Base-by-base conservation (phyloP, 495 filamentous ascomycete species). In the Hapsidospora chrysogenum region DNA sequence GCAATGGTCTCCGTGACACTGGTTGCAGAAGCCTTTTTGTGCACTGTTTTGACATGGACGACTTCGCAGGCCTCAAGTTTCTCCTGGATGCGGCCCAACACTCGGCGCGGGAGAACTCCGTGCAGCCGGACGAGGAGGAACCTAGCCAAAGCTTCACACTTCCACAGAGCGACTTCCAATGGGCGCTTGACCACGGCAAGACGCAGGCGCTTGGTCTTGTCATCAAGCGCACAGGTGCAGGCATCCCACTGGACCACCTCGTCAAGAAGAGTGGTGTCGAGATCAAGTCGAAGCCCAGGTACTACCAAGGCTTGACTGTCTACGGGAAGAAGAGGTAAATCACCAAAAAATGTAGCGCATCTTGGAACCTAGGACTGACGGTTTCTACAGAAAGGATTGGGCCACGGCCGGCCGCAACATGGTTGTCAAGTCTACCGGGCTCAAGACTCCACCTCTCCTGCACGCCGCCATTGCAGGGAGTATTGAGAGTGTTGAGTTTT, bases 291-390 rank as follows among this genome's bases (percentile, higher is more conserved):
- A 76, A 77, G 46, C 69, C 75, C 2, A 60, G 58, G 10, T 80
- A 71, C 47, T 84, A 85, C 42, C 77, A 76, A 42, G 79, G 80
- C 0, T 48, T 84, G 31, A 77, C 64, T 7, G 71, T 85, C 8
- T 72, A 76, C 42, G 79, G 80, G 2, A 71, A 71, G 49, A 84
- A 83, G 62, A 66, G 74, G 33, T 57, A 61, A 13, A 69, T 66
- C 36, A 26, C 13, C 4, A 2, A 31, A 9, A 14, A 11, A 3
- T 10, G 17, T 10, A n/a, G 13, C 6, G 13, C 17, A 17, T 11
- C 13, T 13, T 13, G 9, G n/a, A n/a, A n/a, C 14, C 4, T 17
- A n/a, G 13, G 2, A 17, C 19, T 35, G 17, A 14, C 21, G 1
- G 13, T 9, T 17, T 8, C 16, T 41, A 7, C 21, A 53, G 54